Evolutionary conservation across 345 rosid species (phyloP).

Genomic region (Pugionium cornutum): DNA sequence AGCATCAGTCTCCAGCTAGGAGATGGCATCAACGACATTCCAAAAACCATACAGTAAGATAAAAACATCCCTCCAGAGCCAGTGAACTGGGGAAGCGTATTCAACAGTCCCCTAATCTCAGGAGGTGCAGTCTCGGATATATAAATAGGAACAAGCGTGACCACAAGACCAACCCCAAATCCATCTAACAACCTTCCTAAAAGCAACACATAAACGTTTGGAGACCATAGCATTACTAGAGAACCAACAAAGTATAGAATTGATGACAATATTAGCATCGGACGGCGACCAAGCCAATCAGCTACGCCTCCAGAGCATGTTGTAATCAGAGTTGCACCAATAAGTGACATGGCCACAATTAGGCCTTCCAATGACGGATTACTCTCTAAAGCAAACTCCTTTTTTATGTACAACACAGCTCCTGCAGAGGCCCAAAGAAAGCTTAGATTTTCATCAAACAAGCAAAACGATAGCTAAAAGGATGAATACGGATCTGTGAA

Average conservation of each 20-base stretch:
- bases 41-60: conserved; percentile 87
- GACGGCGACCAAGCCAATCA: conserved; percentile 89
- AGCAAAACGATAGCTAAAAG: conserved; percentile 26
- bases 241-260: conserved; percentile 72
- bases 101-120: conserved; percentile 81
- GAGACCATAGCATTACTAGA: conserved; percentile 91
- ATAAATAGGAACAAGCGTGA: conserved; percentile 87
- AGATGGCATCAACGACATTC: conserved; percentile 69
- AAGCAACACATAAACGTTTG: conserved; percentile 77
- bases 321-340: conserved; percentile 88
- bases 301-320: conserved; percentile 83
- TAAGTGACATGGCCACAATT: conserved; percentile 89
- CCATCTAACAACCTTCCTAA: conserved; percentile 93
- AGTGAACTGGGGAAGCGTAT: conserved; percentile 92
- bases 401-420: conserved; percentile 85
- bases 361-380: conserved; percentile 81
- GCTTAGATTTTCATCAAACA: neutral
- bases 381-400: conserved; percentile 71
- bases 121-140: conserved; percentile 98
- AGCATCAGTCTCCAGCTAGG: conserved; percentile 99
- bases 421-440: conserved; percentile 50
- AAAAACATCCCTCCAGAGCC: conserved; percentile 95
- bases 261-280: conserved; percentile 78
- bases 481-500: conserved; percentile 2
- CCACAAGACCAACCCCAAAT: conserved; percentile 87